Conservation (phyloP, 2,329 filamentous ascomycete species). For the Aspergillus clavatus region DNA sequence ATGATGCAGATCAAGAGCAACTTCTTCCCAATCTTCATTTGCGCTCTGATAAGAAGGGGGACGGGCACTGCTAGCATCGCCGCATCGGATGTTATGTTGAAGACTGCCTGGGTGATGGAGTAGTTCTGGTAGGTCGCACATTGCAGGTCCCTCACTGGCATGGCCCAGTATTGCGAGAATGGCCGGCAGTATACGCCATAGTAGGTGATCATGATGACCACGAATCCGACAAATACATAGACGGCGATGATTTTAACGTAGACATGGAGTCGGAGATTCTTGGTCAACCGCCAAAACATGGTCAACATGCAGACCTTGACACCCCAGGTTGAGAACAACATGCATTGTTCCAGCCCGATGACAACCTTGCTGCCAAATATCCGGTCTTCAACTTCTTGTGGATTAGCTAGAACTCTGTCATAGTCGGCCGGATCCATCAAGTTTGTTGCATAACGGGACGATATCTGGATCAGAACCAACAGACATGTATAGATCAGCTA, state of each 20-base stretch:
- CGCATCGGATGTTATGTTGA: slow-evolving; percentile 42
- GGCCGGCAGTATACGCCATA: slow-evolving; percentile 48
- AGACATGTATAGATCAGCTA: slow-evolving; percentile 34
- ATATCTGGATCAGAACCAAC: slow-evolving; percentile 35
- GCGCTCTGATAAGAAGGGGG: slow-evolving; percentile 33
- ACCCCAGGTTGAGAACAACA: slow-evolving; percentile 47
- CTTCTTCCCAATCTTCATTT: slow-evolving; percentile 33
- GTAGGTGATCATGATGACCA: slow-evolving; percentile 47
- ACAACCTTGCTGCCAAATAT: slow-evolving; percentile 48
- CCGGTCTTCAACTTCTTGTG: slow-evolving; percentile 39
- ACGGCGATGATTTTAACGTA: slow-evolving; percentile 38
- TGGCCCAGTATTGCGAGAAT: slow-evolving; percentile 48
- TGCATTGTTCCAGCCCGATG: slow-evolving; percentile 47
- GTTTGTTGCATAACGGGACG: slow-evolving; percentile 35
- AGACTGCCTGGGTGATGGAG: slow-evolving; percentile 41
- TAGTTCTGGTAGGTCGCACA: slow-evolving; percentile 40
- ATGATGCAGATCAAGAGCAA: slow-evolving; percentile 33
- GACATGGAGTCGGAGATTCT: slow-evolving; percentile 30
- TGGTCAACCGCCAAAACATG: slow-evolving; percentile 47
- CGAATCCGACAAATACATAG: slow-evolving; percentile 43
- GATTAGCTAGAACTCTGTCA: slow-evolving; percentile 26
- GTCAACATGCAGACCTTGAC: slow-evolving; percentile 50
- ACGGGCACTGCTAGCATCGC: slow-evolving; percentile 38
- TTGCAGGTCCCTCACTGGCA: slow-evolving; percentile 38
- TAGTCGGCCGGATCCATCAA: slow-evolving; percentile 35